These are phyloP conservation scores for Colletotrichum sojae DNA, from an alignment of 2,329 filamentous ascomycete species.

Conservation along the genomic window DNA sequence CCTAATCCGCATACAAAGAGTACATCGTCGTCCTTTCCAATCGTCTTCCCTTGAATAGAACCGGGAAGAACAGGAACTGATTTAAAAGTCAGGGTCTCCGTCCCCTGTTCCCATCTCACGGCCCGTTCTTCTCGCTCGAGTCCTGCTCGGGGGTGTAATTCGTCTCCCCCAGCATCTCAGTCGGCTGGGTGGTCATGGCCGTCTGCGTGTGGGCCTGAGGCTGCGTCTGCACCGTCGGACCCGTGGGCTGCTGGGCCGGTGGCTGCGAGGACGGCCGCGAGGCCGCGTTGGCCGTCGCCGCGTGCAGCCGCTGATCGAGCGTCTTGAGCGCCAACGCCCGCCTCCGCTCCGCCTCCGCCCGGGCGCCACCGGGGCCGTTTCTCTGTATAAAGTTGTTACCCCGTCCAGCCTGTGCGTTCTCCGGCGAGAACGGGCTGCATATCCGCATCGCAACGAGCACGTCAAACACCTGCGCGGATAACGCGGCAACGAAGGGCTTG, in stretches of 20 bases:
- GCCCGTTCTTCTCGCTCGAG: conserved; percentile 49
- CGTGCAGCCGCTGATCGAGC: conserved; percentile 90
- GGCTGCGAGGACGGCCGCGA: conserved; percentile 52
- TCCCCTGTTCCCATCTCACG: conserved; percentile 40
- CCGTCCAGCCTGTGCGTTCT: conserved; percentile 82
- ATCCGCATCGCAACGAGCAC: conserved; percentile 81
- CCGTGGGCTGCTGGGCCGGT: conserved; percentile 58
- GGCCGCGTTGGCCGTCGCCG: conserved; percentile 74
- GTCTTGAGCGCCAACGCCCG: conserved; percentile 91
- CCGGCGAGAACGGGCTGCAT: conserved; percentile 87
- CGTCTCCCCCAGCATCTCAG: conserved; percentile 76
- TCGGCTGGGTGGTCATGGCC: conserved; percentile 69
- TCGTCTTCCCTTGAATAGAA: neutral
- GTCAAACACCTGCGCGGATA: conserved; percentile 83
- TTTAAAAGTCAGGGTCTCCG: conserved; percentile 17
- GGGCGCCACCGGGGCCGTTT: conserved; percentile 76
- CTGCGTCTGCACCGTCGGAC: conserved; percentile 71
- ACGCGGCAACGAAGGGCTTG: conserved; percentile 81
- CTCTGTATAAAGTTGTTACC: conserved; percentile 71
- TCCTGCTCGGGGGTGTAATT: conserved; percentile 78
- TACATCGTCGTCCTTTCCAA: conserved; percentile 28
- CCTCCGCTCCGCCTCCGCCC: conserved; percentile 92
- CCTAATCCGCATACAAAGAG: conserved; percentile 30
- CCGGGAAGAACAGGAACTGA: neutral
- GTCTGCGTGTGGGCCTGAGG: conserved; percentile 69